Percentiles rank a stretch among this genome's conserved stretches.
phyloP scores from a whole-genome alignment of 371 early-diverging fungal species.

The Phascolomyces articulosus region DNA sequence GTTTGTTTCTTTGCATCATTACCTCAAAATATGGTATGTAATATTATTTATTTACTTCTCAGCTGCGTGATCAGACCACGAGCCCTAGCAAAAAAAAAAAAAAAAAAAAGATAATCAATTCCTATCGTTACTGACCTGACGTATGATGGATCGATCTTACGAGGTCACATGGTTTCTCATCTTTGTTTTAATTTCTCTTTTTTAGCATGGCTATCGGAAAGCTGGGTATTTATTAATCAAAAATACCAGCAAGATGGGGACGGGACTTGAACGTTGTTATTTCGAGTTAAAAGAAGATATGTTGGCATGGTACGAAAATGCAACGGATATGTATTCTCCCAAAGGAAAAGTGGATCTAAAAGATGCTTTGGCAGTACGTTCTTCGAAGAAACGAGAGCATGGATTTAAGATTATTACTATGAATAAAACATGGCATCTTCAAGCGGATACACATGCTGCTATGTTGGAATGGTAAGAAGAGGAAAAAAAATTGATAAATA shows the following conservation, averaged over 20 bases:
- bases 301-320: constrained; percentile 64
- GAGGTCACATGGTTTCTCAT: no score
- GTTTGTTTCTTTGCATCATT: constrained; percentile 76
- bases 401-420: constrained; percentile 63
- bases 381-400: constrained; percentile 50
- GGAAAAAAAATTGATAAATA: neutral
- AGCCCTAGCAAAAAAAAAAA: no score
- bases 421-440: constrained; percentile 54
- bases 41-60: neutral
- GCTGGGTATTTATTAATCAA: constrained; percentile 65
- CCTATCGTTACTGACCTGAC: neutral
- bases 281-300: constrained; percentile 71
- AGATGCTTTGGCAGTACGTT: constrained; percentile 53
- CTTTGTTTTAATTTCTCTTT: no score
- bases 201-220: constrained; percentile 58
- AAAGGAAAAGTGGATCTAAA: constrained; percentile 73
- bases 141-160: no score
- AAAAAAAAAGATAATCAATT: neutral
- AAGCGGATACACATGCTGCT: constrained; percentile 58
- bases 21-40: constrained; percentile 52
- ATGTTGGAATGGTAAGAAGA: constrained; percentile 57
- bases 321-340: constrained; percentile 72
- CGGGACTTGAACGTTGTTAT: constrained; percentile 61
- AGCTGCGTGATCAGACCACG: neutral
- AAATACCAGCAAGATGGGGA: constrained; percentile 42